Evolutionary conservation across 164 flowering plant species (phyloP), one percentile per base, ranked within the genome.

Genomic region (Magnolia officinalis): DNA sequence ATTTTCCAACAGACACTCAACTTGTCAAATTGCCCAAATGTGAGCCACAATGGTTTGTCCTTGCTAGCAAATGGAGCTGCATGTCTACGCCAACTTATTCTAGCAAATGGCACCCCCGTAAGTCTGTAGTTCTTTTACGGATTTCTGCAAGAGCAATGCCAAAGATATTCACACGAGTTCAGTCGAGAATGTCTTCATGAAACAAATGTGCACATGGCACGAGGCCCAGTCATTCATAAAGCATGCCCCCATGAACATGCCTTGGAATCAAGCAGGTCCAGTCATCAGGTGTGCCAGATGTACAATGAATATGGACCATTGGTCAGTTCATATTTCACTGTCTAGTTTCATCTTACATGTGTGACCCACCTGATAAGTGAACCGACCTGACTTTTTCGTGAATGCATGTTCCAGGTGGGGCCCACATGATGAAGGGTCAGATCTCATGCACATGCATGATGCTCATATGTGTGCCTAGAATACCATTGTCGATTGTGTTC

Each of bases 91-190:
- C 89, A 89, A 70, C 91, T 95, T 71, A 83, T 51, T 31, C 76
- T 95, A 59, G 85, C 97, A 11, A 76, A 92, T 80, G 90, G 93
- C 14, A 82, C 91, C 78, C 84, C 88, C 11, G 98, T 92, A 85
- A 87, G 90, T 80, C 65, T 71, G 29, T 50, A 52, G 8, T 69
- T 45, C 78, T 59, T 55, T 1, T 37, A 19, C 49, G 0, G 14
- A 61, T 76, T 72, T 79, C 71, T 31, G 6, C 50, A 55, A 37
- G 61, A 55, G 61, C 13, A 55, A 55, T 55, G 13, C 18, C 45
- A 37, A 16, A 55, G 13, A 16, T 55, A 3, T 55, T 55, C 61
- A 55, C 16, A 55, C 0, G 61, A 55, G 18, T 55, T 55, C 18
- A 19, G 18, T 55, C 61, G 13, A 37, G 61, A 55, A 55, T 55